These are phyloP conservation scores for Pestalotiopsis sp. DNA, from an alignment of 2,329 filamentous ascomycete species.

Conservation along the genomic window DNA sequence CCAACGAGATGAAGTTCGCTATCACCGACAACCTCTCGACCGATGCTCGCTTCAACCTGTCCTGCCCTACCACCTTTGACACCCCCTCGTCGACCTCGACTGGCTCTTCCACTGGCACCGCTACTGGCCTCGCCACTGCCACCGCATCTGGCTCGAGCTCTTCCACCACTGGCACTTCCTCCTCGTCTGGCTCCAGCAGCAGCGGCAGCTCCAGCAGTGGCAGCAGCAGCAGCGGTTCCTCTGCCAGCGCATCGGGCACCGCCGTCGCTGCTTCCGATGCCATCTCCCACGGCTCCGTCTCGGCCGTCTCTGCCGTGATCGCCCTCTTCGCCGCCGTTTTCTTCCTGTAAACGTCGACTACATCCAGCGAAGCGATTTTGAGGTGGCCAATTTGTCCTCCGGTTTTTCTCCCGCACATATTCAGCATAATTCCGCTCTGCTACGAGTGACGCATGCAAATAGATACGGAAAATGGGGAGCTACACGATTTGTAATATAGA, in stretches of 20 bases:
- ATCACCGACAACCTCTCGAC: constrained; percentile 57
- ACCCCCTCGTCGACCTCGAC: constrained; percentile 30
- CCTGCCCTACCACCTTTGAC: constrained; percentile 49
- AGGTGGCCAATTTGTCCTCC: background rate
- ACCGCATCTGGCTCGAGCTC: constrained; percentile 19
- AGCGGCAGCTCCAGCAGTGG: background rate
- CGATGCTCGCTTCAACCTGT: constrained; percentile 54
- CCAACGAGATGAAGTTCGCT: constrained; percentile 60
- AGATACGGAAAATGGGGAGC: constrained; percentile 5
- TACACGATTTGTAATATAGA: constrained; percentile 9
- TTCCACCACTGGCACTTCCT: constrained; percentile 6
- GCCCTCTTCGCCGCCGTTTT: constrained; percentile 3
- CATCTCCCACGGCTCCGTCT: constrained; percentile 1
- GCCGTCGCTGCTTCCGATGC: constrained; percentile 12
- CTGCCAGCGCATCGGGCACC: constrained; percentile 16
- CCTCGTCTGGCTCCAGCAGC: constrained; percentile 1
- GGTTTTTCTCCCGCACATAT: constrained; percentile 1
- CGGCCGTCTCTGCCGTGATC: constrained; percentile 8
- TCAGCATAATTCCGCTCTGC: background rate
- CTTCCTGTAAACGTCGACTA: background rate
- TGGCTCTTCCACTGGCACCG: constrained; percentile 20
- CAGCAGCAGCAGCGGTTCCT: constrained; percentile 7
- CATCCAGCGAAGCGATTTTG: background rate
- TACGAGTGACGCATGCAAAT: background rate
- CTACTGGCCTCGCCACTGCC: constrained; percentile 20